Evolutionary conservation across 1,284 basidiomycete genomes (phyloP).

Genomic region (Rhizopogon parksii): DNA sequence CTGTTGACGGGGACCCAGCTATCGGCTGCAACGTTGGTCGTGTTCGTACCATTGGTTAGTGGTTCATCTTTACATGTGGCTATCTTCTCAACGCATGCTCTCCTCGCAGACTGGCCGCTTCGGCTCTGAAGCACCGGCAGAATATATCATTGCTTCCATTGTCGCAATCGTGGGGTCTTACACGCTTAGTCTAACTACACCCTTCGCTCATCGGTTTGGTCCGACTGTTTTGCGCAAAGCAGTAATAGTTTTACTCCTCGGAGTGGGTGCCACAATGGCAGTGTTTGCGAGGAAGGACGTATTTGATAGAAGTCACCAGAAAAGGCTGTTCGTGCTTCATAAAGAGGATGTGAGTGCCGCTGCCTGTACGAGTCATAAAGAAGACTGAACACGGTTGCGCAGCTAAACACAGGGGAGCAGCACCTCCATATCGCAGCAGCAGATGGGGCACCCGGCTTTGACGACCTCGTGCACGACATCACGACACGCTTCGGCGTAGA

Average conservation of each 20-base stretch:
- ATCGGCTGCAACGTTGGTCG: conserved; percentile 67
- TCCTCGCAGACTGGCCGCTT: conserved; percentile 60
- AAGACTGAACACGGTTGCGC: not conserved
- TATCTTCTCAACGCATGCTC: not conserved
- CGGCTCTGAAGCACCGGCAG: conserved; percentile 74
- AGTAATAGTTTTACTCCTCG: conserved; percentile 40
- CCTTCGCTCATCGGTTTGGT: conserved; percentile 75
- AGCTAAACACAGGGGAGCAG: conserved; percentile 71
- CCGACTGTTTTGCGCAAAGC: conserved; percentile 39
- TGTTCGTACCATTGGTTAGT: conserved; percentile 87
- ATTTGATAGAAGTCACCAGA: conserved; percentile 85
- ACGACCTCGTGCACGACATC: conserved; percentile 55
- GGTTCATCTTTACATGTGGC: not conserved
- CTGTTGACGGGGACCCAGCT: conserved; percentile 67
- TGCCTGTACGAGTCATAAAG: not conserved
- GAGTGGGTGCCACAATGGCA: conserved; percentile 48
- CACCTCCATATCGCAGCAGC: conserved; percentile 80
- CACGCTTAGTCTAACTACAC: conserved; percentile 55
- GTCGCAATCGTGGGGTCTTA: conserved; percentile 59
- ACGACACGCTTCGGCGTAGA: conserved; percentile 50
- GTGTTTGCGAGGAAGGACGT: conserved; percentile 58
- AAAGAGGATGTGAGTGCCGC: conserved; percentile 71
- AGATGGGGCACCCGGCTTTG: conserved; percentile 77
- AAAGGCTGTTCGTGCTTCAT: conserved; percentile 80
- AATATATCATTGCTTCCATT: conserved; percentile 83